A percentile compares a stretch with the other conserved stretches of the same genome.
Evolutionary conservation across 2,329 filamentous ascomycete genomes (phyloP).

Genomic region (Diaporthe batatas): DNA sequence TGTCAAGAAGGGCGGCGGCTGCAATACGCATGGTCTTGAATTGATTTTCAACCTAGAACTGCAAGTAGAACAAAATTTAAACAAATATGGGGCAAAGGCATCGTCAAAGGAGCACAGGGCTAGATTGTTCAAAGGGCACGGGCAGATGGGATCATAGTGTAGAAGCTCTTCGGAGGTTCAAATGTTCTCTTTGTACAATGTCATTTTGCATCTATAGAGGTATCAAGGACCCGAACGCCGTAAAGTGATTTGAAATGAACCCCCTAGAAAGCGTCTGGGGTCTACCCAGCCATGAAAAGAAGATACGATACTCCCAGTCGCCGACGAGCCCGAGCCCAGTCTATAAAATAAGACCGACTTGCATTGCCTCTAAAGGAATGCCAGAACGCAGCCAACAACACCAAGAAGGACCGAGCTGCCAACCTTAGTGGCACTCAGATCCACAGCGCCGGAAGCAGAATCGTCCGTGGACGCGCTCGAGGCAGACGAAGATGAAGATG

Average conservation of each 20-base stretch:
- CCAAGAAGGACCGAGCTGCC: slow-evolving; percentile 6
- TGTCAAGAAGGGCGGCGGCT: no score
- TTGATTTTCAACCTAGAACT: no score
- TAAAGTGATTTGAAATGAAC: not conserved
- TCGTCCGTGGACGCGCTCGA: slow-evolving; percentile 12
- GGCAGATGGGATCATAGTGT: not conserved
- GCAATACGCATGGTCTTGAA: no score
- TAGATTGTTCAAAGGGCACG: not conserved
- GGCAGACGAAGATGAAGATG: slow-evolving; percentile 4
- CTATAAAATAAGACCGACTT: not conserved
- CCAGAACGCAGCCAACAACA: slow-evolving; percentile 9
- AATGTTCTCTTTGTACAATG: not conserved
- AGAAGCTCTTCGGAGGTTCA: no score
- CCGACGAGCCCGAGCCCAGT: not conserved
- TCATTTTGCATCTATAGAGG: slow-evolving; percentile 7
- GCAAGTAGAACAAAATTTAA: not conserved
- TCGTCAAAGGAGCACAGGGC: not conserved
- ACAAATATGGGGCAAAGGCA: rapidly evolving
- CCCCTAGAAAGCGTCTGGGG: not conserved
- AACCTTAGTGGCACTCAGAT: not conserved
- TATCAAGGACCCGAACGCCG: slow-evolving; percentile 26
- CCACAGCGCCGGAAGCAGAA: not conserved
- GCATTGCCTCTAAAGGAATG: not conserved
- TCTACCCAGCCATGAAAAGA: slow-evolving; percentile 14
- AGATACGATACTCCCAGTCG: not conserved